These are phyloP conservation scores for Gamsiella multidivaricata DNA, from an alignment of 192 early-diverging fungal genomes.

Conservation along the genomic window DNA sequence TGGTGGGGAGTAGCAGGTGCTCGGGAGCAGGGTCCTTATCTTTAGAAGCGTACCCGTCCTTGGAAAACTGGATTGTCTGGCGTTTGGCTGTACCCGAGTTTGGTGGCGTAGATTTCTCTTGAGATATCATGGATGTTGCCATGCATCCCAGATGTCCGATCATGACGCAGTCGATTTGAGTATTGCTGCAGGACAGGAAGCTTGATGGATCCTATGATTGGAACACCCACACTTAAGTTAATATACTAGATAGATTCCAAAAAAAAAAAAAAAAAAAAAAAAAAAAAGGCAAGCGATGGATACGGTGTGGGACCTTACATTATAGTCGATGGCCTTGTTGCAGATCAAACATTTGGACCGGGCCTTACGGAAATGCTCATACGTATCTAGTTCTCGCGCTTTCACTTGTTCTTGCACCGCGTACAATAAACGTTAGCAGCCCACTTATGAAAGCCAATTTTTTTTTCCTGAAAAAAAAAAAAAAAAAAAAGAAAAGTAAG, in stretches of 20 bases:
- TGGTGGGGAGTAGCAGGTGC: too few relatives aligned
- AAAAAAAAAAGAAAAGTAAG: not conserved
- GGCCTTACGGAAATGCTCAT: constrained; percentile 1
- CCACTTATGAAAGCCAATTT: too few relatives aligned
- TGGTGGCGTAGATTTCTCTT: not conserved
- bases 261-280: constrained; percentile 1
- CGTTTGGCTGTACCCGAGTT: not conserved
- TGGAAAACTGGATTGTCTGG: not conserved
- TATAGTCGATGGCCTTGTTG: constrained; percentile 21
- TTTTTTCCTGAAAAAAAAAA: not conserved
- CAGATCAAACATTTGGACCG: constrained; percentile 13
- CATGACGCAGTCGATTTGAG: constrained; percentile 11
- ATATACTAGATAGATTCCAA: not conserved
- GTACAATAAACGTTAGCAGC: too few relatives aligned
- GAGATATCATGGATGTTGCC: constrained; percentile 15
- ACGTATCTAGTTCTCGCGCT: constrained; percentile 2
- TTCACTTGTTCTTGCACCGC: not conserved
- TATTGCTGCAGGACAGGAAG: constrained; percentile 17
- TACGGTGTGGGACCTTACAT: constrained; percentile 13
- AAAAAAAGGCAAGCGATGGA: too few relatives aligned
- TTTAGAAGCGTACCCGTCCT: not conserved
- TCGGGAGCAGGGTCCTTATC: constrained; percentile 13
- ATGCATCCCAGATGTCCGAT: constrained; percentile 45
- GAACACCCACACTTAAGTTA: too few relatives aligned
- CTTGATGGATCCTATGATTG: constrained; percentile 17